A percentile compares a stretch with the other conserved stretches of the same genome.
Evolutionary conservation across 768 basidiomycete species (phyloP).

Genomic region (Leucocoprinus leucothites): DNA sequence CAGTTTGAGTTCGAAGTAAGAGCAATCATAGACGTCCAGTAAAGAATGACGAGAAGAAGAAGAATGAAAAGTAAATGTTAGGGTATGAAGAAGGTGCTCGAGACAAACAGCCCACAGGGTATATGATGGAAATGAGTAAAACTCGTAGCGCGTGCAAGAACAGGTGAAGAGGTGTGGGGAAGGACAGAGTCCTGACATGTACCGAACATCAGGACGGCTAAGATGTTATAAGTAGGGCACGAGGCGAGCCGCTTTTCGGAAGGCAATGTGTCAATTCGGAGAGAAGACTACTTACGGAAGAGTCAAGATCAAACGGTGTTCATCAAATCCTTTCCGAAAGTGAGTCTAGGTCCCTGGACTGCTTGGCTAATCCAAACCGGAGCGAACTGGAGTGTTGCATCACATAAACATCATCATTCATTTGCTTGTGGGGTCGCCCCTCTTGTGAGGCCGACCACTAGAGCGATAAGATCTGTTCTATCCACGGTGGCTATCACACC

Average conservation of each 20-base stretch:
- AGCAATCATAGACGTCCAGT: slow-evolving; percentile 54
- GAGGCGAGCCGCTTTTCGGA: slow-evolving; percentile 31
- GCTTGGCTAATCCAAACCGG: slow-evolving; percentile 21
- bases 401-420: not conserved
- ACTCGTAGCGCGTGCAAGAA: slow-evolving; percentile 15
- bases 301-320: not conserved
- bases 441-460: not conserved
- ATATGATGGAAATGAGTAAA: slow-evolving; percentile 17
- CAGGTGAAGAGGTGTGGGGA: slow-evolving; percentile 14
- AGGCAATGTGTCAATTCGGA: slow-evolving; percentile 32
- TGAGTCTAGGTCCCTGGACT: slow-evolving; percentile 24
- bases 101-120: slow-evolving; percentile 16
- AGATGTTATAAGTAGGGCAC: slow-evolving; percentile 38
- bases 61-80: slow-evolving; percentile 16
- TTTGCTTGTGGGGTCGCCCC: not conserved
- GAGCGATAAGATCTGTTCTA: not conserved
- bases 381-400: not conserved
- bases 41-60: slow-evolving; percentile 23
- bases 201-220: slow-evolving; percentile 27
- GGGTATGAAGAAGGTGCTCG: slow-evolving; percentile 19
- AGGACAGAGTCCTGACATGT: slow-evolving; percentile 35
- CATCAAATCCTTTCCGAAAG: not conserved
- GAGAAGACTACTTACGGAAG: slow-evolving; percentile 15
- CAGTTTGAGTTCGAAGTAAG: slow-evolving; percentile 63
- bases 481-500: slow-evolving; percentile 15